Base-by-base conservation (phyloP, 495 filamentous ascomycete species). In the Extremus antarcticus region DNA sequence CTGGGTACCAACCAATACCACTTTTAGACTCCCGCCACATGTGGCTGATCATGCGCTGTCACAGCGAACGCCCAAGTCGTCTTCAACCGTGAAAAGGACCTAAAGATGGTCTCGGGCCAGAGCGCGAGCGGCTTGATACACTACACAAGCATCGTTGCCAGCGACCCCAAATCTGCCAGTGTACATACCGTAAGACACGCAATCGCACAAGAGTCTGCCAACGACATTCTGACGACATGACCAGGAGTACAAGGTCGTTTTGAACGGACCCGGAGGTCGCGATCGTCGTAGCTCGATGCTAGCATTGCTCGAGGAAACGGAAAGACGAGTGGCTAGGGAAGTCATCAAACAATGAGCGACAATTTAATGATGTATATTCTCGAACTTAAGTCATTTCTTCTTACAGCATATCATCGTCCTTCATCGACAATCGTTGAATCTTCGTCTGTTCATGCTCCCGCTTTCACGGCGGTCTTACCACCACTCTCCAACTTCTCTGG, bases 51-150 rank as follows among this genome's bases (percentile, higher is more conserved):
- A 0, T 9, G 15, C 24, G 10, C n/a, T 13, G 17, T 35, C 29
- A 35, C 29, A 60, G 52, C 57, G 7, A 55, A 60, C 35, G 57
- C 57, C 21, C 40, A 46, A 54, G 49, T 61, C 8, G 40, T 61
- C 11, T 57, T 53, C 48, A 19, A 47, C 1, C 40, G 49, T 25
- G 53, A 56, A n/a, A 24, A 53, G 13, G 47, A 56, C 35, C 21
- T 60, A 32, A 56, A 55, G 46, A 53, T 56, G 15, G 43, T 60
- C 11, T 43, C 53, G n/a, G 47, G 46, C 9, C 47, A 60, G 40
- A 29, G 39, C 16, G 47, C 23, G 3, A 24, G 21, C 10, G 53
- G 53, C 15, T 47, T 60, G 10, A 46, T 39, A 4, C 47, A 56
- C 43, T 47, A 53, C 23, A 39, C 52, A 13, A 23, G 43, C 23